Evolutionary conservation across 2,329 filamentous ascomycete genomes (phyloP), one percentile per base, ranked within the genome.

Genomic region (Claviceps pusilla): DNA sequence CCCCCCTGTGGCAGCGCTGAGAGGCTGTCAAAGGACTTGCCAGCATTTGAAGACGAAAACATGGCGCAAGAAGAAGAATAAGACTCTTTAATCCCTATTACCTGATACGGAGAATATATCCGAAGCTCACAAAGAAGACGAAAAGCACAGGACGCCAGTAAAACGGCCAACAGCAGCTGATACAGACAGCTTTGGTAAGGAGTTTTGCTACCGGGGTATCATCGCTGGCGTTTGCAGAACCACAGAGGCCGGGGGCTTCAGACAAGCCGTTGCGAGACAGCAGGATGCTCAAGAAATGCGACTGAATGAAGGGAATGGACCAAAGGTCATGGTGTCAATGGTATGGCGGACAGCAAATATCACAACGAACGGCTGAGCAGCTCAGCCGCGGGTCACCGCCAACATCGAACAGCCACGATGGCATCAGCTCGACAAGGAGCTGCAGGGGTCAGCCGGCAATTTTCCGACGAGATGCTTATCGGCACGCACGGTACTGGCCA

Each of bases 1-100:
- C 73, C 69, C 45, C 71, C 69, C 12, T 73, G 72, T 16, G 77
- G 74, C 46, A 75, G 69, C 33, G 79, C 74, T 14, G 78, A 73
- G 60, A 85, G 68, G 64, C 79, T 84, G 68, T 86, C 82, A 63
- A 81, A 75, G 59, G 82, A 85, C 70, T 81, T 83, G 63, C 80
- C 78, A 60, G 78, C 78, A 60, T 71, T 76, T 53, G 72, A 65
- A 59, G 76, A 77, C 60, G 78, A 75, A 65, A 76, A 80, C 82
- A 85, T 86, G 69, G 66, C 74, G 63, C 61, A 62, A 61, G 56
- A 56, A 58, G 50, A 37, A 39, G 19, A 19, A 19, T 7, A n/a
- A 11, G n/a, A 16, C 55, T 7, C 52, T 33, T 33, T n/a, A 6
- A 24, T 24, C 51, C 39, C 29, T 9, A 14, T 29, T 47, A 46